These are phyloP conservation scores for Cytospora leucostoma DNA, from an alignment of 2,329 filamentous ascomycete genomes.

Conservation along the genomic window DNA sequence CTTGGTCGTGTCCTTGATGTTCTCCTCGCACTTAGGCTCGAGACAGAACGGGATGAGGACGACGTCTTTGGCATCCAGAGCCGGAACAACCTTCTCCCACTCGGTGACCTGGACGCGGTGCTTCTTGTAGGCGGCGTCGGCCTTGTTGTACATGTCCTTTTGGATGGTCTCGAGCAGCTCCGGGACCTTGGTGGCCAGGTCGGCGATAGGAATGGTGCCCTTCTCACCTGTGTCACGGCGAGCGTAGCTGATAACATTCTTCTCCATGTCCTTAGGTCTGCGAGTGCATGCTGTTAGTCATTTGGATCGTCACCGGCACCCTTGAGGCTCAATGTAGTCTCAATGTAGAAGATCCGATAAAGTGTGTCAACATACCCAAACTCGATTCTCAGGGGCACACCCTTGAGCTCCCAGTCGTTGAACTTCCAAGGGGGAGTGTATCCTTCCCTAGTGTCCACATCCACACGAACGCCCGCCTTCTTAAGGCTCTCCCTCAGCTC, in stretches of 20 bases:
- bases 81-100: conserved; percentile 90
- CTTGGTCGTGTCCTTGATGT: conserved; percentile 90
- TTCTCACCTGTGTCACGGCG: conserved; percentile 88
- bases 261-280: conserved; percentile 48
- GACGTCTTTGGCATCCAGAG: conserved; percentile 89
- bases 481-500: conserved; percentile 69
- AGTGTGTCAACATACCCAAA: conserved; percentile 88
- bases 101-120: conserved; percentile 81
- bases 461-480: conserved; percentile 73
- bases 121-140: conserved; percentile 73
- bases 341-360: neutral
- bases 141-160: conserved; percentile 74
- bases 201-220: conserved; percentile 72
- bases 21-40: conserved; percentile 80
- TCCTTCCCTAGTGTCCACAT: conserved; percentile 82
- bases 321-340: neutral
- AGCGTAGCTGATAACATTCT: conserved; percentile 73
- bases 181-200: conserved; percentile 73
- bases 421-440: conserved; percentile 98
- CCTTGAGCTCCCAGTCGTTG: conserved; percentile 97
- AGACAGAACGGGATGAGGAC: conserved; percentile 90
- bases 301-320: neutral
- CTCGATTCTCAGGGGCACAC: conserved; percentile 89
- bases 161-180: conserved; percentile 89
- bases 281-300: neutral